Evolutionary conservation across 768 basidiomycete species (phyloP).

Genomic region (Boletus coccyginus): DNA sequence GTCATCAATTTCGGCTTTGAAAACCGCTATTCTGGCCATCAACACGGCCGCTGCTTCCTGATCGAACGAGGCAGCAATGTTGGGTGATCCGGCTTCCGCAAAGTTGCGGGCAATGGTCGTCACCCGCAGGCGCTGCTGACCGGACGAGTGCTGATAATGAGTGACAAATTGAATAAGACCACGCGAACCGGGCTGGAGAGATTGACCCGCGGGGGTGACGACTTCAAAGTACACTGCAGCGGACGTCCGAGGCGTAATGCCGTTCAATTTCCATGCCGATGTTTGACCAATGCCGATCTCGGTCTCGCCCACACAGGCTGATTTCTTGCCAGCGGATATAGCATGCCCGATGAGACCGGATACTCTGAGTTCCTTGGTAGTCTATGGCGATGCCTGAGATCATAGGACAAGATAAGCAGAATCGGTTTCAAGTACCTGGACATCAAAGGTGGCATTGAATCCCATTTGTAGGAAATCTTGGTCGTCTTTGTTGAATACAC

Average conservation of each 20-base stretch:
- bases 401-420: background rate
- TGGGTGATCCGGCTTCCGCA: conserved; percentile 94
- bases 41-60: conserved; percentile 97
- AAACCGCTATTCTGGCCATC: conserved; percentile 98
- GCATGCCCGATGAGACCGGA: conserved; percentile 98
- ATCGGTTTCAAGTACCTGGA: conserved; percentile 57
- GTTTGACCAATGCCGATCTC: conserved; percentile 99
- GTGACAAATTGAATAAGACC: conserved; percentile 98
- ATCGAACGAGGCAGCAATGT: conserved; percentile 91
- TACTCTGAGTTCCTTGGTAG: conserved; percentile 97
- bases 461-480: conserved; percentile 94
- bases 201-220: conserved; percentile 94
- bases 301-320: conserved; percentile 94
- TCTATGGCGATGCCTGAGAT: conserved; percentile 44
- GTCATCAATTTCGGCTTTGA: conserved; percentile 99
- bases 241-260: conserved; percentile 82
- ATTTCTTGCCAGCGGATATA: conserved; percentile 96
- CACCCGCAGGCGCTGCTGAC: conserved; percentile 94
- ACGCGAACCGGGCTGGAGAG: conserved; percentile 82
- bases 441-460: conserved; percentile 98
- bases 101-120: conserved; percentile 98
- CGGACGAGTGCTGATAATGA: conserved; percentile 96
- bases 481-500: conserved; percentile 89
- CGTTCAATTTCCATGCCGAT: conserved; percentile 97
- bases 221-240: conserved; percentile 97